These are phyloP conservation scores for Colletotrichum salicis DNA, from an alignment of 2,329 filamentous ascomycete species.

Conservation along the genomic window DNA sequence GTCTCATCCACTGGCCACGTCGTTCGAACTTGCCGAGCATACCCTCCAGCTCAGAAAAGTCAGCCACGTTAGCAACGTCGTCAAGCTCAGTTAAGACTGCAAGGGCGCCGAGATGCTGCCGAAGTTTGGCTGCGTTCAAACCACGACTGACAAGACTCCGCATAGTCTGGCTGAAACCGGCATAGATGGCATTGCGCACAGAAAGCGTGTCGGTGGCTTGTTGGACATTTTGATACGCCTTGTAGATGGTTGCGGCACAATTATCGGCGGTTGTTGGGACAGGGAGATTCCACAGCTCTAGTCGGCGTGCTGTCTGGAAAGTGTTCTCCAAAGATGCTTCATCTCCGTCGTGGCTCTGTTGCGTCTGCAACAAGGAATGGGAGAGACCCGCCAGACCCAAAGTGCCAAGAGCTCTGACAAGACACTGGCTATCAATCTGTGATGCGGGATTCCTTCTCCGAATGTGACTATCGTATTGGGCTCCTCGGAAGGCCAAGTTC, in stretches of 20 bases:
- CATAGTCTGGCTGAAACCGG: slow-evolving; percentile 71
- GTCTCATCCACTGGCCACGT: slow-evolving; percentile 83
- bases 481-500: slow-evolving; percentile 89
- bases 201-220: slow-evolving; percentile 67
- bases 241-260: slow-evolving; percentile 78
- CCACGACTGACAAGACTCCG: slow-evolving; percentile 61
- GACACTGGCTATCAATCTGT: slow-evolving; percentile 70
- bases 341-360: slow-evolving; percentile 68
- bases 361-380: slow-evolving; percentile 77
- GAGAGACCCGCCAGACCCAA: slow-evolving; percentile 89
- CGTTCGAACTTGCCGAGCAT: slow-evolving; percentile 71
- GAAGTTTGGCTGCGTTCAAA: slow-evolving; percentile 61
- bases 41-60: slow-evolving; percentile 68
- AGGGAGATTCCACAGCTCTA: slow-evolving; percentile 93
- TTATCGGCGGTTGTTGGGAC: slow-evolving; percentile 71
- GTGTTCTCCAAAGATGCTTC: slow-evolving; percentile 75
- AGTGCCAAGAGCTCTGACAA: slow-evolving; percentile 81
- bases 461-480: slow-evolving; percentile 88
- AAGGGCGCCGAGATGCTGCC: slow-evolving; percentile 68
- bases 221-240: slow-evolving; percentile 81
- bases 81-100: slow-evolving; percentile 85
- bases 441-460: slow-evolving; percentile 67
- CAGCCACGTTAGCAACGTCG: slow-evolving; percentile 74
- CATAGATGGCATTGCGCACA: slow-evolving; percentile 69
- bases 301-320: slow-evolving; percentile 80